Conservation (phyloP, 2,329 filamentous ascomycete genomes). For the Colletotrichum lupini region DNA sequence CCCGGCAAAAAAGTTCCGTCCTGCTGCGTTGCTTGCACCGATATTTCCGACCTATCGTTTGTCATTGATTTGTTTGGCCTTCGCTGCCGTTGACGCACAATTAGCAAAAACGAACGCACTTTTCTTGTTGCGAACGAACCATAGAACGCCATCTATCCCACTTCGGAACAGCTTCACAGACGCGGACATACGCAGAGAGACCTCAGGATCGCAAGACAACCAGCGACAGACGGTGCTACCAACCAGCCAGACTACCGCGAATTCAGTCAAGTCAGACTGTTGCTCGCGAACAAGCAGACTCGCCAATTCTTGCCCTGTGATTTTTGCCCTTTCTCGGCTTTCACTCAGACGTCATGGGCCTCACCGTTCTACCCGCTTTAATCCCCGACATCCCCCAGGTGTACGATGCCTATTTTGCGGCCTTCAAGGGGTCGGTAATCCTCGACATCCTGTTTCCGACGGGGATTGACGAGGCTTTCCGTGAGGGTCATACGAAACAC, state of each 20-base stretch:
- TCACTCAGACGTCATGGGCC: constrained; percentile 44
- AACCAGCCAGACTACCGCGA: not conserved
- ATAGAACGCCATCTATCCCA: not conserved
- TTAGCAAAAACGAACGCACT: not conserved
- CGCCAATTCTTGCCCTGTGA: not conserved
- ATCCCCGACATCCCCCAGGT: constrained; percentile 57
- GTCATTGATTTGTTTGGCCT: not conserved
- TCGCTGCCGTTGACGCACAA: not conserved
- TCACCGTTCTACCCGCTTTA: constrained; percentile 55
- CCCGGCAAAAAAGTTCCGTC: constrained; percentile 14
- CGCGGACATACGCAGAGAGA: not conserved
- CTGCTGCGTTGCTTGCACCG: constrained; percentile 1
- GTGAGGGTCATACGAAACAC: constrained; percentile 53
- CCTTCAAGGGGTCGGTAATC: constrained; percentile 54
- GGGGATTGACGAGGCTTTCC: constrained; percentile 49
- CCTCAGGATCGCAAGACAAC: too few relatives aligned
- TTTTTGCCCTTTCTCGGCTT: constrained; percentile 2
- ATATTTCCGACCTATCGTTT: constrained; percentile 6
- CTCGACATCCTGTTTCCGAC: constrained; percentile 56
- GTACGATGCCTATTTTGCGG: constrained; percentile 59
- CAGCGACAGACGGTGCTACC: too few relatives aligned
- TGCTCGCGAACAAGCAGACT: not conserved
- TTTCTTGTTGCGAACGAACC: not conserved
- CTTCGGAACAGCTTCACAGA: not conserved
- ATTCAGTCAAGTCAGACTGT: not conserved